phyloP scores from a whole-genome alignment of 2,329 filamentous ascomycete genomes.

The Penicillium sp. region DNA sequence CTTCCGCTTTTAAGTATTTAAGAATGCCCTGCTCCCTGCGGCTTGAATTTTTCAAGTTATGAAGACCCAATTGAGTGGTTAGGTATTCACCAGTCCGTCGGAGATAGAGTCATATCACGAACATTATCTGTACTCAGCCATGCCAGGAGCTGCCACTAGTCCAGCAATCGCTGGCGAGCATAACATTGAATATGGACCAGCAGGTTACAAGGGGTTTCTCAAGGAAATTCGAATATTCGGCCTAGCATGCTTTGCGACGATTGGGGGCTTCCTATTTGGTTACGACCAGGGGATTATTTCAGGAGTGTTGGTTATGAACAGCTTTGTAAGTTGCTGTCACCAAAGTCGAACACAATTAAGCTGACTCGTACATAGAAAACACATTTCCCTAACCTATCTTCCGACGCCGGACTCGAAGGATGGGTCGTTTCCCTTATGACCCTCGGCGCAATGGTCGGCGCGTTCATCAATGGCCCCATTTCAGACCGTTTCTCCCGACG shows the following conservation, averaged over 20 bases:
- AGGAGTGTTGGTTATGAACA: background rate
- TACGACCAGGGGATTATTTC: conserved; percentile 2
- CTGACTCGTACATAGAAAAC: background rate
- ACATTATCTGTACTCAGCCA: background rate
- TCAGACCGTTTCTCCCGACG: conserved; percentile 35
- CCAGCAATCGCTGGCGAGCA: background rate
- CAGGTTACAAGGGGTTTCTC: background rate
- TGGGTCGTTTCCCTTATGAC: conserved; percentile 30
- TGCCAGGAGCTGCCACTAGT: background rate
- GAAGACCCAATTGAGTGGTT: too few species aligned
- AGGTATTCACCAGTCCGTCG: too few species aligned
- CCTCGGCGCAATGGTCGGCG: conserved; percentile 35
- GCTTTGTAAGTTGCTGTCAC: background rate
- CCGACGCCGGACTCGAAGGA: background rate
- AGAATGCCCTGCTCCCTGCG: background rate
- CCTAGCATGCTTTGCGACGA: background rate
- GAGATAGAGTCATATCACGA: too few species aligned
- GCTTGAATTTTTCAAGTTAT: too few species aligned
- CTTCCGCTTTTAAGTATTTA: background rate
- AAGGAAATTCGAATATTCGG: background rate
- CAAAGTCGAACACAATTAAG: background rate
- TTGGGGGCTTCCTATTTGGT: background rate
- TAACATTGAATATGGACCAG: conserved; percentile 1
- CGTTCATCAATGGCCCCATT: conserved; percentile 33
- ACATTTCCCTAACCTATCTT: background rate